These are phyloP conservation scores for Leccinum ponderosum DNA, from an alignment of 1,284 basidiomycete species.

Conservation along the genomic window DNA sequence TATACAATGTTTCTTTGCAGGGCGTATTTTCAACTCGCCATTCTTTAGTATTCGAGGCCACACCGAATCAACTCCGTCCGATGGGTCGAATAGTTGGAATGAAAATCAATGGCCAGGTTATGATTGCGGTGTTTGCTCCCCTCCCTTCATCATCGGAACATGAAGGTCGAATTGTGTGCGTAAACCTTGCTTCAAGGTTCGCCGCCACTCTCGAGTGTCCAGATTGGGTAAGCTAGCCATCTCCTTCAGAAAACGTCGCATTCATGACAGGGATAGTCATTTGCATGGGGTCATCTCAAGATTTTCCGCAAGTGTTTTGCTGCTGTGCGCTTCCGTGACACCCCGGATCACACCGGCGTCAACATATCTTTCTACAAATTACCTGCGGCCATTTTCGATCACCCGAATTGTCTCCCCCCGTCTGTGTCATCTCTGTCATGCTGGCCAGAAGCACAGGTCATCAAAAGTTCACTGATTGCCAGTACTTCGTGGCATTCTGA, in stretches of 20 bases:
- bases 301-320: constrained; percentile 16
- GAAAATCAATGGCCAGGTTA: constrained; percentile 18
- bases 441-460: constrained; percentile 18
- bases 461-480: constrained; percentile 9
- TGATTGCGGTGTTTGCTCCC: constrained; percentile 15
- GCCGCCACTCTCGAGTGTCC: constrained; percentile 16
- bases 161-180: constrained; percentile 17
- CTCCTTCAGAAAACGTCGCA: not conserved
- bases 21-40: not conserved
- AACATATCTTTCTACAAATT: constrained; percentile 21
- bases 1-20: constrained; percentile 19
- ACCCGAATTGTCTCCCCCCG: not conserved
- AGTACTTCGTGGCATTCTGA: constrained; percentile 19
- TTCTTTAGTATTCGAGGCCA: constrained; percentile 22
- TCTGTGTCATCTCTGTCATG: not conserved
- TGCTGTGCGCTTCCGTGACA: not conserved
- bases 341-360: not conserved
- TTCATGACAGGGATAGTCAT: constrained; percentile 13
- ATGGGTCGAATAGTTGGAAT: constrained; percentile 20
- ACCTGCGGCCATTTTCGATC: constrained; percentile 18
- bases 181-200: constrained; percentile 19
- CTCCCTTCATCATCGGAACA: constrained; percentile 2
- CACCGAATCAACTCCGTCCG: constrained; percentile 14
- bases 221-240: constrained; percentile 18
- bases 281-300: constrained; percentile 13